Evolutionary conservation across 345 rosid genomes (phyloP).

Genomic region (Camelina laxa): DNA sequence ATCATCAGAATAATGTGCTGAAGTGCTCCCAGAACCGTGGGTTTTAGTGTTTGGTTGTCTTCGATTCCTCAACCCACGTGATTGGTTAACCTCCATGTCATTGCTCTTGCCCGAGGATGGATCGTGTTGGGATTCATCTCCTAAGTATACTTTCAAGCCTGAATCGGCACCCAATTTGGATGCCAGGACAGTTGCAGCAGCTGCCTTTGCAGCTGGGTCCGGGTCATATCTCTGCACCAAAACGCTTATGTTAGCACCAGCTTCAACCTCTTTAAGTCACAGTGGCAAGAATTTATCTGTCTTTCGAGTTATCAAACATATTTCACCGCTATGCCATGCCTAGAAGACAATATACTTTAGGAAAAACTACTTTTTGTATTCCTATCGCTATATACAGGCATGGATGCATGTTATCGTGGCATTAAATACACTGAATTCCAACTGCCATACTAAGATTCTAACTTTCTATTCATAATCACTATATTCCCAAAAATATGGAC

Average conservation of each 20-base stretch:
- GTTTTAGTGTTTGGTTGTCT: conserved; percentile 58
- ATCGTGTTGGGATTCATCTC: conserved; percentile 61
- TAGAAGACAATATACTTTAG: not conserved
- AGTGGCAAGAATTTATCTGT: not conserved
- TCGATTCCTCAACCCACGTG: conserved; percentile 76
- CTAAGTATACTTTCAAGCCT: conserved; percentile 77
- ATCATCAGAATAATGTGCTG: conserved; percentile 48
- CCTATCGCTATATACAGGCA: not conserved
- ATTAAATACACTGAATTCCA: not conserved
- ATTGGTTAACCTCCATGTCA: conserved; percentile 65
- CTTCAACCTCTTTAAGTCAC: conserved; percentile 19
- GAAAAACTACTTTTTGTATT: not conserved
- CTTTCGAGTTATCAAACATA: not conserved
- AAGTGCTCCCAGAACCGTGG: conserved; percentile 56
- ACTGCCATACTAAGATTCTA: not conserved
- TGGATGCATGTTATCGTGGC: not conserved
- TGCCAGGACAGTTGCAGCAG: conserved; percentile 95
- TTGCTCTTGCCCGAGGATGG: conserved; percentile 64
- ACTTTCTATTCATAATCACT: not conserved
- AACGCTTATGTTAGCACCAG: conserved; percentile 33
- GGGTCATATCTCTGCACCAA: conserved; percentile 85
- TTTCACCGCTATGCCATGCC: not conserved
- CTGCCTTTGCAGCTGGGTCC: conserved; percentile 98
- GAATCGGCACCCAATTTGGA: conserved; percentile 95
- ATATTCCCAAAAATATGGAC: not conserved